Conservation (phyloP, 2,329 filamentous ascomycete species). For the Fusarium bulbicola region DNA sequence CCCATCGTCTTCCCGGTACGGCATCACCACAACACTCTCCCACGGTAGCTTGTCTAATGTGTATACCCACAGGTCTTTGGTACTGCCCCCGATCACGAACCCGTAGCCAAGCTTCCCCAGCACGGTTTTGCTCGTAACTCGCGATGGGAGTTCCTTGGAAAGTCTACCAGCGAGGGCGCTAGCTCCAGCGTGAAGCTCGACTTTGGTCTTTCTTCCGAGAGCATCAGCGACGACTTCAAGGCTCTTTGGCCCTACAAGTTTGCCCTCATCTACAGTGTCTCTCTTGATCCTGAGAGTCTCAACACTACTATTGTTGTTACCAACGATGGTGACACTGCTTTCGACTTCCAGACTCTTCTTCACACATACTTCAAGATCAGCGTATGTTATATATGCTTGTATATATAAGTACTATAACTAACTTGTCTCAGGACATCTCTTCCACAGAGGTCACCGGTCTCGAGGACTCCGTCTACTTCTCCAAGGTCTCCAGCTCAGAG, state of each 20-base stretch:
- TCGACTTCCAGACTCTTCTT: slow-evolving; percentile 91
- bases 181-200: slow-evolving; percentile 87
- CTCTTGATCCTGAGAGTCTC: slow-evolving; percentile 77
- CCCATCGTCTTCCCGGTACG: slow-evolving; percentile 90
- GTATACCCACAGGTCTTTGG: slow-evolving; percentile 76
- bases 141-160: slow-evolving; percentile 93
- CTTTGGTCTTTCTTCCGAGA: slow-evolving; percentile 84
- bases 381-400: slow-evolving; percentile 59
- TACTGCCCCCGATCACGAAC: slow-evolving; percentile 76
- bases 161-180: slow-evolving; percentile 66
- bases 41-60: background rate
- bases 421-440: slow-evolving; percentile 74
- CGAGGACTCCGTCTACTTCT: slow-evolving; percentile 77
- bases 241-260: slow-evolving; percentile 88
- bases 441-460: slow-evolving; percentile 79
- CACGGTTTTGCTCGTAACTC: slow-evolving; percentile 94
- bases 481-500: slow-evolving; percentile 79
- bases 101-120: slow-evolving; percentile 84
- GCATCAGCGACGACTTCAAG: slow-evolving; percentile 73
- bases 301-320: slow-evolving; percentile 86
- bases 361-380: slow-evolving; percentile 89
- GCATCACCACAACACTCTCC: background rate
- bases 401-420: background rate
- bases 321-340: slow-evolving; percentile 83
- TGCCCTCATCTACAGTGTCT: slow-evolving; percentile 92